Base-by-base conservation (phyloP, 1,139 yeast species). In the Tardiomyces digboiensis region DNA sequence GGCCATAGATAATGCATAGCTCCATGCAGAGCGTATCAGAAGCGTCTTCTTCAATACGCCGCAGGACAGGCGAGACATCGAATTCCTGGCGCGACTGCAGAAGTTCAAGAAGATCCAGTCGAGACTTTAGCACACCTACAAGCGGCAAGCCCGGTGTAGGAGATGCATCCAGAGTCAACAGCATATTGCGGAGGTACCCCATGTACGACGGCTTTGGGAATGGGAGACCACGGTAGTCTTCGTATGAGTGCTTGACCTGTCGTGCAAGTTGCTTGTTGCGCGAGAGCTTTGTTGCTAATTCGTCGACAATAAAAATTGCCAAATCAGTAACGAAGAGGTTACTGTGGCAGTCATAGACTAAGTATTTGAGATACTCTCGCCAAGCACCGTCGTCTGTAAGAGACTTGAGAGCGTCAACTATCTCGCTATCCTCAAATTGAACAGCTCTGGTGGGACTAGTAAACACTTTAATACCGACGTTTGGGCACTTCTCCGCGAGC, bases 401-500 rank as follows among this genome's bases (percentile, higher is more conserved):
- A 16, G 46, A 40, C 37, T 59, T 60, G 19, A 57, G 36, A 20
- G 51, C 52, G 12, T 45, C 53, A 16, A 63, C 50, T 2, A 63
- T 54, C 20, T 55, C 50, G 5, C 49, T 47, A 6, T 60, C 61
- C 14, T 59, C 61, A 44, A 60, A 56, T 21, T 47, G 43, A 7
- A 48, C 48, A 13, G 44, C 47, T 12, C 59, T 52, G 33, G 57
- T 42, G 13, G 57, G 50, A 51, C 50, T 60, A 44, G 62, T 65
- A 42, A 74, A 62, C 12, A 75, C 59, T 21, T 58, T 57, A 18
- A 74, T 54, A 0, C 76, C 80, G 29, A 54, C 55, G 21, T 61
- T 54, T 0, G 76, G 73, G 44, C 62, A 60, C 10, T 59, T 50
- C n/a, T 57, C 52, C 19, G 72, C 52, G 10, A 75, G 55, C 77